Conservation (phyloP, 805 yeast species). For the Barnettozyma salicaria region DNA sequence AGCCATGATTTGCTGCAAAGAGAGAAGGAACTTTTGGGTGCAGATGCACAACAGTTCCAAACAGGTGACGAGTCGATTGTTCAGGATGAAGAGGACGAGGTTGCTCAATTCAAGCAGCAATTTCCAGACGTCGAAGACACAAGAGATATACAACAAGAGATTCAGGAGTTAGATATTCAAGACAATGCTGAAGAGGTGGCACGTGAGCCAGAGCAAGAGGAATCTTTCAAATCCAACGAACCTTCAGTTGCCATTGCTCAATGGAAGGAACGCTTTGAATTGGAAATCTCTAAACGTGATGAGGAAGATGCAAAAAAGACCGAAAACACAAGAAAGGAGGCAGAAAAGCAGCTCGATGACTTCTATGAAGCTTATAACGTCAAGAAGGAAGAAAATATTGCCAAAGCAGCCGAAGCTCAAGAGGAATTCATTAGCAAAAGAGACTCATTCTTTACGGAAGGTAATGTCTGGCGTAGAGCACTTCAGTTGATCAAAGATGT, state of each 20-base stretch:
- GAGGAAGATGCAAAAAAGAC: slow-evolving; percentile 58
- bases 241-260: slow-evolving; percentile 58
- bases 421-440: slow-evolving; percentile 65
- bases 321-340: slow-evolving; percentile 63
- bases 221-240: slow-evolving; percentile 18
- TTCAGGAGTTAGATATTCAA: slow-evolving; percentile 21
- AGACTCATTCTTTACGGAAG: slow-evolving; percentile 73
- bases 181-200: slow-evolving; percentile 40
- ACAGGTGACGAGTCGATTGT: slow-evolving; percentile 55
- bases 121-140: slow-evolving; percentile 49
- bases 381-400: slow-evolving; percentile 68
- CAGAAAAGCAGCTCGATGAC: slow-evolving; percentile 79
- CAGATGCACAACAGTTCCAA: slow-evolving; percentile 51
- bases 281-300: slow-evolving; percentile 78
- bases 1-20: slow-evolving; percentile 57
- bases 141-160: background rate
- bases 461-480: slow-evolving; percentile 78
- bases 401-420: slow-evolving; percentile 60
- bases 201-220: slow-evolving; percentile 26
- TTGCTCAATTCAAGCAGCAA: slow-evolving; percentile 57
- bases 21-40: slow-evolving; percentile 61
- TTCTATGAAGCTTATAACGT: slow-evolving; percentile 87
- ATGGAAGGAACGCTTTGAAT: slow-evolving; percentile 78
- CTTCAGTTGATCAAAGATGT: slow-evolving; percentile 36
- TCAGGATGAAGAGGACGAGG: slow-evolving; percentile 34